Evolutionary conservation across 108 stramenopile genomes (phyloP), one percentile per base, ranked within the genome.

Genomic region (Cylindrotheca fusiformis): DNA sequence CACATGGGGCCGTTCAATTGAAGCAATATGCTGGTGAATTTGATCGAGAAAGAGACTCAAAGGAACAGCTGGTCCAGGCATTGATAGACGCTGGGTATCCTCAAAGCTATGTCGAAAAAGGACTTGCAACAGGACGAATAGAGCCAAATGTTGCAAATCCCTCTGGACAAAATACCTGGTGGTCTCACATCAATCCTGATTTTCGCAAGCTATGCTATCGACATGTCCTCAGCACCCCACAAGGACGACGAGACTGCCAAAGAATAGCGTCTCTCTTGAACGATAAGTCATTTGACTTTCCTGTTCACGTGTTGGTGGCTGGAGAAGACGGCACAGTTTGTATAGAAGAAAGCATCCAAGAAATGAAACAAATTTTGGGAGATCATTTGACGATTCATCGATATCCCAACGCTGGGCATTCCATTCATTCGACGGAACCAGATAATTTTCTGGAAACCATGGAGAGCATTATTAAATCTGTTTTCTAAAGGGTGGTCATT

Each of bases 171-270:
- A 26, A 12, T 44, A 18, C 19, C 22, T 77, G 47, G 32, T 78
- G 74, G 69, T 55, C 57, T 33, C 69, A 76, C 28, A 66, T 77
- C 0, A 71, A 78, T 51, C 81, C 81, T 4, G 72, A 48, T 10
- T 72, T 77, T 48, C 73, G 76, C 23, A 19, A 26, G 24, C 45
- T 82, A 2, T 74, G 76, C 31, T 74, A 76, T 48, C 12, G 57
- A 20, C 48, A 63, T 18, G 31, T 82, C 12, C 58, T 78, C 19
- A 52, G 53, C 19, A 67, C 59, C 24, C 44, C 70, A n/a, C 48
- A 48, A 44, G 81, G 65, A 17, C 19, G 41, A n/a, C 41, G 45
- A 5, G 44, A 32, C 8, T 75, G 75, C 64, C 41, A 60, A 44
- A 51, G n/a, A 2, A 48, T 78, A 4, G 71, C 65, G 1, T 47